These are phyloP conservation scores for Russula ochroleuca DNA, from an alignment of 768 basidiomycete genomes.

Conservation along the genomic window DNA sequence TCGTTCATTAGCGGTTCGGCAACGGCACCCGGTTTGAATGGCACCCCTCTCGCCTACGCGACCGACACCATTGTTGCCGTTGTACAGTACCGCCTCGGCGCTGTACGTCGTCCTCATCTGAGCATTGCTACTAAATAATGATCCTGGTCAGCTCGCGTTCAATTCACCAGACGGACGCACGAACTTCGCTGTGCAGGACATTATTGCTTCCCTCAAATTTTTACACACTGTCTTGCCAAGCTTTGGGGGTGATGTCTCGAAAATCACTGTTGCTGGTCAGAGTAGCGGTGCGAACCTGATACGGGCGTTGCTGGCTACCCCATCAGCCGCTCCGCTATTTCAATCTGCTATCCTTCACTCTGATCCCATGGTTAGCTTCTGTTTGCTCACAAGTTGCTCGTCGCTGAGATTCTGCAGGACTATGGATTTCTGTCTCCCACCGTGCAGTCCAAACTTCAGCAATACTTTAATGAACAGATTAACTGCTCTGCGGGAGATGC, in stretches of 20 bases:
- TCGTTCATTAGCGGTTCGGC: constrained; percentile 72
- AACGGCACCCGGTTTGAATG: constrained; percentile 68
- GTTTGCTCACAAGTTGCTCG: background rate
- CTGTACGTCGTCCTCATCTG: constrained; percentile 41
- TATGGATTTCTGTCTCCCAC: constrained; percentile 60
- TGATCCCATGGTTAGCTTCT: constrained; percentile 68
- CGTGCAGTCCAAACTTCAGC: constrained; percentile 53
- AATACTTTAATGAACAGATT: constrained; percentile 46
- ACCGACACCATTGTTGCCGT: constrained; percentile 76
- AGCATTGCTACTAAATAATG: constrained; percentile 1
- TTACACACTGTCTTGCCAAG: constrained; percentile 51
- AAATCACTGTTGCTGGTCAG: constrained; percentile 78
- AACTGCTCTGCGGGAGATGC: constrained; percentile 44
- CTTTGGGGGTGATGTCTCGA: constrained; percentile 61
- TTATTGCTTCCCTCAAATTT: constrained; percentile 62
- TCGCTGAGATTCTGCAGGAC: constrained; percentile 41
- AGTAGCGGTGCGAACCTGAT: constrained; percentile 77
- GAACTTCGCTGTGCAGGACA: constrained; percentile 68
- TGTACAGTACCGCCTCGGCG: constrained; percentile 80
- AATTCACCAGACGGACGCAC: constrained; percentile 64
- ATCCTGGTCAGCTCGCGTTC: constrained; percentile 58
- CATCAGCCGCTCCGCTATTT: constrained; percentile 69
- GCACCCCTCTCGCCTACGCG: constrained; percentile 63
- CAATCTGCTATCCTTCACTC: constrained; percentile 77
- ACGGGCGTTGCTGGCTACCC: constrained; percentile 67